Base-by-base conservation (phyloP, 2,329 filamentous ascomycete species). In the Aquanectria penicillioides region DNA sequence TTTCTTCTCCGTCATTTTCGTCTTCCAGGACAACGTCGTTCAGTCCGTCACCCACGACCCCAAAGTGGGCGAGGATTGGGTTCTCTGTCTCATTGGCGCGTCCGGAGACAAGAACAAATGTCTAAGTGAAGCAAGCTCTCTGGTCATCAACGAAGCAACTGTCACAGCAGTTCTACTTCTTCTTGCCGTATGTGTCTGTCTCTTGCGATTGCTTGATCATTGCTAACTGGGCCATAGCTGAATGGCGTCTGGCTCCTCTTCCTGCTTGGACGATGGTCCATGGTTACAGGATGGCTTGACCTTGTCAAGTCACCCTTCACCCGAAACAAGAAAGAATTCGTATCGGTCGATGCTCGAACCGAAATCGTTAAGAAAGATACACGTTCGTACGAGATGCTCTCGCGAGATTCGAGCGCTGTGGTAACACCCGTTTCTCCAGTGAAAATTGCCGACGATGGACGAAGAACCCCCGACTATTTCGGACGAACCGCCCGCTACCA, bases 1-100 rank as follows among this genome's bases (percentile, higher is more conserved):
- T 69, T 97, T 97, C 82, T 97, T 98, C 77, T 89, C 94, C 2
- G 82, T 97, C 40, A 85, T 97, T 52, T 98, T 98, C 73, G 89
- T 98, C 44, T 92, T 92, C 73, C 86, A 97, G 71, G 91, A 97
- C 75, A 89, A 89, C 67, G 85, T 90, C 18, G 84, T 91, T 11
- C 78, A 86, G 49, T 83, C 85, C 3, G 76, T 84, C 17, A 82
- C 84, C 33, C 82, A 87, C 29, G 70, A 89, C 50, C 79, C 80
- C 1, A 63, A 25, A 1, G 83, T 86, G 22, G 86, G 89, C 2
- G 61, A 77, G 29, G 81, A 83, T 3, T 98, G 92, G 91, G 74
- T 96, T 2, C 10, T 73, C 0, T 99, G 95, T 71, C 81, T 99
- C n/a, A 70, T 75, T 23, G 78, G 84, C 1, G 20, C 69, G 1